phyloP scores from a whole-genome alignment of 352 stramenopile species.

The Globisporangium sylvaticum region DNA sequence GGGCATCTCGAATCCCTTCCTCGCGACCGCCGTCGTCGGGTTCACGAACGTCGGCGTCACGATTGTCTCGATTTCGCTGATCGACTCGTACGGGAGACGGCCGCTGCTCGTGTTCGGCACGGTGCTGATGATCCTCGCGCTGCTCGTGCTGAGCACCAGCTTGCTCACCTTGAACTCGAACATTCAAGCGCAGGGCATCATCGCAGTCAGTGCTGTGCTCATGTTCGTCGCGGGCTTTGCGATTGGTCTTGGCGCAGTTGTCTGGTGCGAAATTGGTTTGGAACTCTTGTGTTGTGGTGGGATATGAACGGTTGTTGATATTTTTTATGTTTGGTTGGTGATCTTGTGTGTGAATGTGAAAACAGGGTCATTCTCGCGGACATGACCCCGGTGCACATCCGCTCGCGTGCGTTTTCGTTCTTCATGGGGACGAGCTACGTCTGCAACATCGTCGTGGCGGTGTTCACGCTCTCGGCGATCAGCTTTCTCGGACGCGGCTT shows the following conservation, averaged over 20 bases:
- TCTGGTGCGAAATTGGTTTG: constrained; percentile 63
- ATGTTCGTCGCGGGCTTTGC: constrained; percentile 85
- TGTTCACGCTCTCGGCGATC: constrained; percentile 79
- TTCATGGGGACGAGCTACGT: constrained; percentile 86
- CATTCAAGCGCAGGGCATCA: constrained; percentile 40
- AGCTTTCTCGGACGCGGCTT: constrained; percentile 53
- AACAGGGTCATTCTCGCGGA: constrained; percentile 81
- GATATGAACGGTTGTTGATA: not conserved
- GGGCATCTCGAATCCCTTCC: constrained; percentile 80
- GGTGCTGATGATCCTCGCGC: constrained; percentile 62
- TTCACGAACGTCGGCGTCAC: constrained; percentile 78
- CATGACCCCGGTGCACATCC: constrained; percentile 85
- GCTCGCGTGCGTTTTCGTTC: constrained; percentile 75
- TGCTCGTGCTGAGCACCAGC: constrained; percentile 62
- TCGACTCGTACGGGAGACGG: constrained; percentile 71
- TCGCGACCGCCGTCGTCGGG: constrained; percentile 72
- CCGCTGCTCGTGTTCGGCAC: constrained; percentile 72
- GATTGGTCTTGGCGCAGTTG: constrained; percentile 72
- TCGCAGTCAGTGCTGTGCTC: constrained; percentile 79
- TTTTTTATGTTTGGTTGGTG: not conserved
- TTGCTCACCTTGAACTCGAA: constrained; percentile 58
- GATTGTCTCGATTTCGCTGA: constrained; percentile 67
- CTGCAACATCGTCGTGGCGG: constrained; percentile 79
- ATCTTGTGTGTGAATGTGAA: not conserved
- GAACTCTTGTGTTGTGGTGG: too few species aligned